Conservation (phyloP, 164 flowering plant genomes). For the Vitis amurensis region DNA sequence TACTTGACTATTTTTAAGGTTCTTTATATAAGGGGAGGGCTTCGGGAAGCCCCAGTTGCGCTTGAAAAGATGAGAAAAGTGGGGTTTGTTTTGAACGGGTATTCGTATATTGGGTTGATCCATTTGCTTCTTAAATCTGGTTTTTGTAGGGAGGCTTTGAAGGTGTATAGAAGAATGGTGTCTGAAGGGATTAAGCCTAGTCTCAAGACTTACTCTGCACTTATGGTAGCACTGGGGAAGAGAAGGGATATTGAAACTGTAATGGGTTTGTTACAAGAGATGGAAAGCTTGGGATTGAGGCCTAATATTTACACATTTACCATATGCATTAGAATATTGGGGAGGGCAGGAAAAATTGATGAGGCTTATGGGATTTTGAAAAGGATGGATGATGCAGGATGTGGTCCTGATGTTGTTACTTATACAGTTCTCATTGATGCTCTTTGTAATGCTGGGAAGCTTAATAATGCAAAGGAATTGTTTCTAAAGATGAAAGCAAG, state of each 20-base stretch:
- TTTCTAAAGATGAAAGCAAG: constrained; percentile 68
- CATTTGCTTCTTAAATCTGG: constrained; percentile 73
- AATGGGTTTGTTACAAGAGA: constrained; percentile 69
- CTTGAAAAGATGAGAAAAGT: constrained; percentile 61
- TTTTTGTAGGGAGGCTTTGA: constrained; percentile 66
- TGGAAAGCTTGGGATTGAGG: constrained; percentile 77
- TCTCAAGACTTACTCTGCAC: constrained; percentile 87
- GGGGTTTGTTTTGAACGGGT: constrained; percentile 80
- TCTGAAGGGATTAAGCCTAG: constrained; percentile 79
- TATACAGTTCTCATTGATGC: constrained; percentile 88
- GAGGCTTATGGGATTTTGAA: constrained; percentile 64
- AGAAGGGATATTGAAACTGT: constrained; percentile 69
- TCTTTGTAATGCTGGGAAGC: constrained; percentile 69
- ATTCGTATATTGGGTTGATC: constrained; percentile 86
- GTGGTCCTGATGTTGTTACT: constrained; percentile 88
- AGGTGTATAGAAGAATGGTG: constrained; percentile 70
- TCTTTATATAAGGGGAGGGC: constrained; percentile 61
- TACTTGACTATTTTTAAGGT: constrained; percentile 68
- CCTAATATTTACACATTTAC: constrained; percentile 89
- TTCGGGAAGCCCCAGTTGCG: constrained; percentile 56
- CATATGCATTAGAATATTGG: constrained; percentile 85
- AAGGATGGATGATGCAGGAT: constrained; percentile 84
- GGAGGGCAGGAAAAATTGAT: constrained; percentile 74
- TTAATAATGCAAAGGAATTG: constrained; percentile 62
- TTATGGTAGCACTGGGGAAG: constrained; percentile 89